Evolutionary conservation across 2,329 filamentous ascomycete species (phyloP).

Genomic region (Xylaria sp.): DNA sequence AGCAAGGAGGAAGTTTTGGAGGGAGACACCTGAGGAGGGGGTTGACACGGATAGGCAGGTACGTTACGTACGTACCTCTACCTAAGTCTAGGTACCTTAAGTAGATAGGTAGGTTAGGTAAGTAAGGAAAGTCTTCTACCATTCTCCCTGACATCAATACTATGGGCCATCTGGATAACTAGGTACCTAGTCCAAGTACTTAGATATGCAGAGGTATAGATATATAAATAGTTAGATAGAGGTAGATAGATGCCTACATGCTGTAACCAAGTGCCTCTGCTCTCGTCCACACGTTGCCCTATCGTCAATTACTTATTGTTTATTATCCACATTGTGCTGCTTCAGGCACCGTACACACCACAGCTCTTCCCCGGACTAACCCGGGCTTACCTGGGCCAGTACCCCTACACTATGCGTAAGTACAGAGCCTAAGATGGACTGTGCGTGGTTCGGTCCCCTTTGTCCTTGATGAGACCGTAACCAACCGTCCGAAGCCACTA

Average conservation of each 20-base stretch:
- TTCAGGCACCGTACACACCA: background rate
- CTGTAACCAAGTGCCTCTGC: background rate
- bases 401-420: too few relatives aligned
- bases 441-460: conserved; percentile 4
- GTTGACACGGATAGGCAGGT: background rate
- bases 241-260: background rate
- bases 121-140: too few relatives aligned
- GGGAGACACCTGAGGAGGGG: background rate
- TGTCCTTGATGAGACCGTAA: background rate
- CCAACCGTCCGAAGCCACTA: conserved; percentile 10
- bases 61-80: background rate
- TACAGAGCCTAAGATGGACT: background rate
- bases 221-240: background rate
- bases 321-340: background rate
- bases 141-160: too few relatives aligned
- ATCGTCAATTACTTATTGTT: background rate
- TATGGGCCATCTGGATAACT: too few relatives aligned
- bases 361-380: background rate
- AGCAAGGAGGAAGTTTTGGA: conserved; percentile 16
- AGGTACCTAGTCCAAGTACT: too few relatives aligned
- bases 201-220: background rate
- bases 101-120: background rate
- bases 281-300: background rate
- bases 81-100: too few relatives aligned
- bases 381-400: background rate